Evolutionary conservation across 331 rosid genomes (phyloP), one percentile per base, ranked within the genome.

Genomic region (Malus hybrid): DNA sequence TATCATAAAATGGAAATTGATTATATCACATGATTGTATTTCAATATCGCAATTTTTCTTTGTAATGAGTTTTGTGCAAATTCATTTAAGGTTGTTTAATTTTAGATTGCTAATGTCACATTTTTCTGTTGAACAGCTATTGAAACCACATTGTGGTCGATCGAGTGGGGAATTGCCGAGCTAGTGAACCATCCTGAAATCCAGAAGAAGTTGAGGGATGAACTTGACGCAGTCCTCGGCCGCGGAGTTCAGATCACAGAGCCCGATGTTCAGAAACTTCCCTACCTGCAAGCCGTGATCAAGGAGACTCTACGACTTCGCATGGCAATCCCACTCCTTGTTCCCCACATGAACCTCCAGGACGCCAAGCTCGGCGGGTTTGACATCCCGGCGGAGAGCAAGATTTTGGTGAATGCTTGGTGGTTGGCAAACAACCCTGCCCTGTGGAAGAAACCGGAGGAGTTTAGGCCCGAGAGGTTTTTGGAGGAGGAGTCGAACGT

Each of bases 351-450:
- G 98, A 93, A 93, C 83, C 97, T 93, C 63, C 82, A 88, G 10
- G 96, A 93, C 0, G 96, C 93, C 0, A 93, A 89, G 87, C 96
- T 93, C 0, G 88, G 78, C 0, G 90, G 93, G 13, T 89, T 13
- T 29, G 98, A 93, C 82, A 90, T 93, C 44, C 96, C 98, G 0
- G 98, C 96, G 0, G 96, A 93, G 85, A 93, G 98, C 89, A 93
- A 93, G 76, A 85, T 93, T 69, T 7, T 91, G 77, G 98, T 93
- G 10, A 93, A 93, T 10, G 98, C 96, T 0, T 93, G 98, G 98
- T 90, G 96, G 98, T 89, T 93, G 0, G 98, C 98, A 8, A 93
- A 93, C 88, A 84, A 93, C 91, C 98, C 98, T 1, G 92, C 88
- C 18, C 59, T 74, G 50, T 93, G 98, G 98, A 88, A 89, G 78